Evolutionary conservation across 1,139 yeast species (phyloP).

Genomic region (Hyphopichia fennica): DNA sequence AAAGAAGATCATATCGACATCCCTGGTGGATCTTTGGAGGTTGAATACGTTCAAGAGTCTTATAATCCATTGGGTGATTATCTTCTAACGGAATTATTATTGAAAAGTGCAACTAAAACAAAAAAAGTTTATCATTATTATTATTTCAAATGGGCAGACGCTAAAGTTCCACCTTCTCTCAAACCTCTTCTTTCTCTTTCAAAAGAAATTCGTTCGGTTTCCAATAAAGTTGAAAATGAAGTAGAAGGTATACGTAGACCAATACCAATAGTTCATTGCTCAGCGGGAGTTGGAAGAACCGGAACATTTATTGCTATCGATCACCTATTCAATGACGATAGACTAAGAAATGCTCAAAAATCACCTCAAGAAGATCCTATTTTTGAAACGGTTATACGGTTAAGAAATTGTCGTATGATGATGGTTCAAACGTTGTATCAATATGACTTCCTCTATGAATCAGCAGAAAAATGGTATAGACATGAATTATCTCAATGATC

Average conservation of each 20-base stretch:
- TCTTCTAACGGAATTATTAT: slow-evolving; percentile 27
- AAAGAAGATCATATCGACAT: slow-evolving; percentile 24
- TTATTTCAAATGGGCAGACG: slow-evolving; percentile 60
- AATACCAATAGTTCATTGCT: slow-evolving; percentile 64
- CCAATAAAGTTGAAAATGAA: slow-evolving; percentile 4
- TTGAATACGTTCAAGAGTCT: slow-evolving; percentile 19
- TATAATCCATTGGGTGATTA: slow-evolving; percentile 23
- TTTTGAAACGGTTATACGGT: slow-evolving; percentile 34
- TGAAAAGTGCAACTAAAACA: slow-evolving; percentile 18
- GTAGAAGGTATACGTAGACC: slow-evolving; percentile 10
- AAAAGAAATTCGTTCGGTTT: slow-evolving; percentile 17
- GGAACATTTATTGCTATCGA: slow-evolving; percentile 78
- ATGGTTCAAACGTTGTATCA: slow-evolving; percentile 70
- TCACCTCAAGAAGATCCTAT: slow-evolving; percentile 22
- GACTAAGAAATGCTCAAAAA: slow-evolving; percentile 4
- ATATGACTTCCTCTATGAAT: slow-evolving; percentile 48
- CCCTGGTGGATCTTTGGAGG: slow-evolving; percentile 17
- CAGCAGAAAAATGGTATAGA: slow-evolving; percentile 4
- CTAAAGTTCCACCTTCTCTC: slow-evolving; percentile 45
- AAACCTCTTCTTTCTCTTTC: slow-evolving; percentile 38
- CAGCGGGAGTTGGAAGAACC: slow-evolving; percentile 85
- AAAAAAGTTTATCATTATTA: slow-evolving; percentile 53
- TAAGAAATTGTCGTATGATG: slow-evolving; percentile 58
- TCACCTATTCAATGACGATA: slow-evolving; percentile 39
- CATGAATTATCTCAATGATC: neutral